Evolutionary conservation across 106 monocot genomes (phyloP), one percentile per base, ranked within the genome.

Genomic region (Acorus gramineus): DNA sequence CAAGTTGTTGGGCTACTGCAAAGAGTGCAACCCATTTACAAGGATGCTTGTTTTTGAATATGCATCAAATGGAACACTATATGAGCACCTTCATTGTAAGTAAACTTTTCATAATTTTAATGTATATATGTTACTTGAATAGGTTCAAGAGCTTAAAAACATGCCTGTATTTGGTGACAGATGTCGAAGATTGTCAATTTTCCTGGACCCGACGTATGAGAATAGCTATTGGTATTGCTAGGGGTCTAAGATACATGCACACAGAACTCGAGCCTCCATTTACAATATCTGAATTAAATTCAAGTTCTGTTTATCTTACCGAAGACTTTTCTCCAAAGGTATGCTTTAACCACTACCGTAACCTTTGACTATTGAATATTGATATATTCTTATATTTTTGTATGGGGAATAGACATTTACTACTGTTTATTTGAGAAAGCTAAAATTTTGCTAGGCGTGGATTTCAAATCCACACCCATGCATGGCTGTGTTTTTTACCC

Each of bases 261-360:
- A 85, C 76, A 47, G 91, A 91, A 54, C 50, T 96, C 44, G 78
- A 91, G 11, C 96, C 96, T 74, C 83, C 96, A 4, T 87, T 87
- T 61, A 79, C 80, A 57, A 60, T 96, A 57, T 81, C 87, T 46
- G 85, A 83, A 44, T 70, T 96, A 65, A 85, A 82, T 45, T 96
- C 96, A 7, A 81, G 71, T 73, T 57, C 85, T 7, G 79, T 91
- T 42, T 87, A 91, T 77, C 87, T 96, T 43, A 91, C 90, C 53
- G 96, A 96, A 76, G 91, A 96, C 71, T 96, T 96, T 68, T 85
- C 91, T 74, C 96, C 96, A 13, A 96, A 96, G 91, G 96, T 96
- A 77, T 53, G 11, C 8, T 28, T 28, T 0, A 28, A 28, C 28
- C 28, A 28, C 28, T 28, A 28, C 28, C 28, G 28, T 28, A 28